These are phyloP conservation scores for Penicillium sp. DNA, from an alignment of 2,329 filamentous ascomycete genomes.

Conservation along the genomic window DNA sequence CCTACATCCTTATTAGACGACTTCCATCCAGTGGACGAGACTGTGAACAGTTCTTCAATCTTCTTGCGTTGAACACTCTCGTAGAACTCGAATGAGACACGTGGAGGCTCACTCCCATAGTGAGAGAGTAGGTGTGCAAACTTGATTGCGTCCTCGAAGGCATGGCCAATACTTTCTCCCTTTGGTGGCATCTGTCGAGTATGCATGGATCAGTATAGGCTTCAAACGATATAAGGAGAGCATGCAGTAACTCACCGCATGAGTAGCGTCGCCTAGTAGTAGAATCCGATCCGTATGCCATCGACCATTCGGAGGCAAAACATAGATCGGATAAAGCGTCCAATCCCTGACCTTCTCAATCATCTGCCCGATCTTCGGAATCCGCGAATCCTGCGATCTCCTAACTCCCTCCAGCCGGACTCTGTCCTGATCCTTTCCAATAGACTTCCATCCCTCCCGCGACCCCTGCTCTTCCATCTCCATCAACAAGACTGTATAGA, in stretches of 20 bases:
- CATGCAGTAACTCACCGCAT: background rate
- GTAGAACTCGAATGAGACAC: background rate
- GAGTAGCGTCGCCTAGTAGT: conserved; percentile 2
- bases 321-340: conserved; percentile 11
- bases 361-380: conserved; percentile 11
- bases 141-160: conserved; percentile 10
- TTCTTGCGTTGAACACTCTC: conserved; percentile 5
- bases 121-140: conserved; percentile 6
- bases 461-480: conserved; percentile 18
- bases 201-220: background rate
- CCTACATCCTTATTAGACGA: conserved; percentile 6
- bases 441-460: conserved; percentile 19
- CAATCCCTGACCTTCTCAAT: conserved; percentile 10
- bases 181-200: conserved; percentile 10
- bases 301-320: conserved; percentile 6
- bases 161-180: conserved; percentile 11
- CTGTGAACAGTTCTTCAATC: background rate
- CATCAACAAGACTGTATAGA: conserved; percentile 21
- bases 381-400: conserved; percentile 5
- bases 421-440: conserved; percentile 18
- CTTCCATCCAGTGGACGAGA: conserved; percentile 4
- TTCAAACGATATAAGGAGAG: background rate
- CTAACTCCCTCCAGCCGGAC: conserved; percentile 9
- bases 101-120: background rate
- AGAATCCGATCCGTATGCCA: conserved; percentile 9